Base-by-base conservation (phyloP, 2,329 filamentous ascomycete genomes). In the Catunica adiposa region DNA sequence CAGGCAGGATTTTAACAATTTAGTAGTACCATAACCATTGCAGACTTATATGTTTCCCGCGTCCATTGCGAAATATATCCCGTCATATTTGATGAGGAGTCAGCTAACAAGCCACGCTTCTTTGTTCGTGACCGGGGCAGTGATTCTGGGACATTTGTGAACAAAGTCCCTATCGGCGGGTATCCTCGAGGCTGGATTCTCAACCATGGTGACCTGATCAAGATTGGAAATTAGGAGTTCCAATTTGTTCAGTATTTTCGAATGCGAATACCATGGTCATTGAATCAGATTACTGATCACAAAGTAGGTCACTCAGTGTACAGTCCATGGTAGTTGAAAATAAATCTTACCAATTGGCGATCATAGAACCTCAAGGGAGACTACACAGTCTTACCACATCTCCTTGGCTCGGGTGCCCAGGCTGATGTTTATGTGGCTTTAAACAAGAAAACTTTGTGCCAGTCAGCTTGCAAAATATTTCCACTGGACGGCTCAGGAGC, bases 391-490 rank as follows among this genome's bases (percentile, higher is more conserved):
- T 66, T 66, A 3, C 59, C 65, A 9, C 64, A 65, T 11, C 67
- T 68, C 44, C 63, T 71, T 7, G 69, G 69, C 1, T 61, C 65
- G 34, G 69, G 69, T 1, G 63, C 66, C 22, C 67, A 71, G 58
- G 69, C 64, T 14, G 59, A 62, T 15, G 68, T 71, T 11, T 68
- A 66, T 51, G 61, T 71, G 5, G 66, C 69, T 6, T 63, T 73
- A 2, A 72, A 84, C 15, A 64, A 68, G 23, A 65, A 64, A 5
- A 77, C 74, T 0, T 70, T 72, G 38, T 73, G 71, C 56, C 84
- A 87, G 62, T 60, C 86, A 20, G 82, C 82, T 9, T 88, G 84
- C 69, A 87, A 88, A 62, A 69, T 52, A n/a, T 52, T 52, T 31
- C 44, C 44, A 7, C 20, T 48, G 11, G 31, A 52, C 14, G n/a